Percentiles rank a stretch among this genome's conserved stretches.
Evolutionary conservation across 495 filamentous ascomycete species (phyloP).

Genomic region (Hypomontagnella monticulosa): DNA sequence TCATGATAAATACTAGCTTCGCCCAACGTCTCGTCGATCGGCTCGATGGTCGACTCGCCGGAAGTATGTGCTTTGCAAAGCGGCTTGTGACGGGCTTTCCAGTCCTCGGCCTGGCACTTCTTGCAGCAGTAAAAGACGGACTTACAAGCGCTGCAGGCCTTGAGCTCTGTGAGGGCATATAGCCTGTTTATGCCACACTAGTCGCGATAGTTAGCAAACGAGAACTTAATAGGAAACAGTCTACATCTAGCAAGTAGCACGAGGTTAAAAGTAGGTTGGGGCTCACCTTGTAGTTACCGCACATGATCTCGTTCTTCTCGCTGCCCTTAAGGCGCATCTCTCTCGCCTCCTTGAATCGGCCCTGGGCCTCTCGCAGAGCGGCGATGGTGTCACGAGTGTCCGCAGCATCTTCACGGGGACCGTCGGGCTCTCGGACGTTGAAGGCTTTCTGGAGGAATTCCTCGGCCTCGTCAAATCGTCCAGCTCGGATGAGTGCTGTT

Average conservation of each 20-base stretch:
- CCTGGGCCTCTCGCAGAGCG: constrained; percentile 23
- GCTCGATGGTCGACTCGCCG: not conserved
- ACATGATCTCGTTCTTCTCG: constrained; percentile 13
- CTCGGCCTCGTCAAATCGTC: constrained; percentile 17
- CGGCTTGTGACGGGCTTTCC: constrained; percentile 13
- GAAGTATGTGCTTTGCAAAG: constrained; percentile 10
- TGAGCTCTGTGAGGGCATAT: not conserved
- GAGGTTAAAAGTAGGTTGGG: not conserved
- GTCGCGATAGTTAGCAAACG: not conserved
- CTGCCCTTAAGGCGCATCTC: constrained; percentile 19
- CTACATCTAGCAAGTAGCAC: not conserved
- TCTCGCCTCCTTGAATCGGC: constrained; percentile 14
- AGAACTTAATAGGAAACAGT: not conserved
- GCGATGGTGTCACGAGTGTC: constrained; percentile 17
- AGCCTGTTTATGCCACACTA: constrained; percentile 8
- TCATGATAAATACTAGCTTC: not conserved
- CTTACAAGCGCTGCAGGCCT: constrained; percentile 9
- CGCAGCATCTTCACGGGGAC: not conserved
- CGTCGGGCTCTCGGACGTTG: not conserved
- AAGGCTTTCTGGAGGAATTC: constrained; percentile 9
- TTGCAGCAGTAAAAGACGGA: constrained; percentile 29
- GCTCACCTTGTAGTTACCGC: constrained; percentile 20
- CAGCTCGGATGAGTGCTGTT: constrained; percentile 9
- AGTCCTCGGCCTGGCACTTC: constrained; percentile 15
- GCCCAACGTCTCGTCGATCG: too few relatives aligned